phyloP scores from a whole-genome alignment of 345 rosid genomes.

The Syzygium aromaticum region DNA sequence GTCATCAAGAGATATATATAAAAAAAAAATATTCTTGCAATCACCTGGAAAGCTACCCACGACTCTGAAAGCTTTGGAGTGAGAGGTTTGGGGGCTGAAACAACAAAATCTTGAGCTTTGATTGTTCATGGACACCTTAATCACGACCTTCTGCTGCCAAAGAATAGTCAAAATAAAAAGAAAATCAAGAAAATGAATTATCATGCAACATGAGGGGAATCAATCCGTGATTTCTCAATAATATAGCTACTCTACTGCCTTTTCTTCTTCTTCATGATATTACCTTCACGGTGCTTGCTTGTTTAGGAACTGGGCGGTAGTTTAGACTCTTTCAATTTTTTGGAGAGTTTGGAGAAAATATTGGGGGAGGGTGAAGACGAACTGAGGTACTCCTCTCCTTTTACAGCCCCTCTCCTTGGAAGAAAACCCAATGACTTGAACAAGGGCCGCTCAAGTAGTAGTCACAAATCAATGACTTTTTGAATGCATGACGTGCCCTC shows the following conservation, averaged over 20 bases:
- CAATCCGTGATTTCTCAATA: not conserved
- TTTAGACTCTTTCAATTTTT: not conserved
- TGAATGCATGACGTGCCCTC: not conserved
- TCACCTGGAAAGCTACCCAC: not conserved
- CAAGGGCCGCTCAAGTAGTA: not conserved
- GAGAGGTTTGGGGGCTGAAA: not conserved
- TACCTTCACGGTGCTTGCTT: not conserved
- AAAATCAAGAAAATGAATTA: not conserved
- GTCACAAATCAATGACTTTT: not conserved
- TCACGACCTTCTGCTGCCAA: not conserved
- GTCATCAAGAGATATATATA: not conserved
- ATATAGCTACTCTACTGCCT: not conserved
- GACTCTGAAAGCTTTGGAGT: not conserved
- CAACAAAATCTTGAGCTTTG: not conserved
- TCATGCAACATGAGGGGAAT: not conserved
- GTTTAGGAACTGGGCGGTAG: not conserved
- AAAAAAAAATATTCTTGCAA: not conserved
- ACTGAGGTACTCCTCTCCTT: not conserved
- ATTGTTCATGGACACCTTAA: not conserved
- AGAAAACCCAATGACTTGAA: not conserved
- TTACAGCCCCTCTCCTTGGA: not conserved
- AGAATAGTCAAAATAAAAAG: not conserved
- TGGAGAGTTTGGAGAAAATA: not conserved
- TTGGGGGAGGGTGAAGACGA: not conserved
- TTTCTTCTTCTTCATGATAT: not conserved